Base-by-base conservation (phyloP, 2,329 filamentous ascomycete genomes). In the Beauveria medogensis region DNA sequence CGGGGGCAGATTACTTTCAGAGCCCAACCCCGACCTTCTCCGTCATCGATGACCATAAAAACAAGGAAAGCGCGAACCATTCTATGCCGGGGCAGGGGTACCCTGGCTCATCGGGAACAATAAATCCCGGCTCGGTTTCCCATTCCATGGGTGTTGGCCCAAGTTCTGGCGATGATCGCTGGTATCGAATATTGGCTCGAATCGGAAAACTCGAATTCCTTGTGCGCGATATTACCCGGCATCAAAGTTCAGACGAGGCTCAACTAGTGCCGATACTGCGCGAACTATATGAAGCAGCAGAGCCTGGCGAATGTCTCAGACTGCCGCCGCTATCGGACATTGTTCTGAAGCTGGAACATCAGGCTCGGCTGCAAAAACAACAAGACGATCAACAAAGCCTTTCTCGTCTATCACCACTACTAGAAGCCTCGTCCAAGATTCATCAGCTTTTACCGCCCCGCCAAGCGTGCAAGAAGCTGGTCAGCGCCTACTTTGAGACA, bases 401-500 rank as follows among this genome's bases (percentile, higher is more conserved):
- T 5, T 18, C 48, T 30, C 48, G 48, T 2, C 28, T 51, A 51
- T 51, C 28, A 22, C 28, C 34, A 41, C 24, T 34, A 8, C 26
- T 47, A 6, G 30, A 40, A 37, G 18, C n/a, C 6, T 48, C 18
- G 6, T 48, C 26, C 60, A 24, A 46, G 22, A 22, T 30, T 5
- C 43, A 46, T 20, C 37, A 46, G 24, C 37, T 65, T 16, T n/a
- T 65, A 9, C 64, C 64, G 5, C 60, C 63, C 2, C 61, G 63
- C 67, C 73, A 1, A 71, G 75, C 54, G 61, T 64, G 63, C 2
- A 78, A 82, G 57, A 66, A 72, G 44, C 72, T 82, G 5, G 68
- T 82, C 48, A 70, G 75, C 5, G 66, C 71, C 24, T 82, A 82
- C 69, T 68, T 85, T 43, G 73, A 80, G 58, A 77, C 78, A 2